A percentile compares a stretch with the other conserved stretches of the same genome.
These are phyloP conservation scores for Hypoxylon rickii DNA, from an alignment of 495 filamentous ascomycete genomes.

Conservation along the genomic window DNA sequence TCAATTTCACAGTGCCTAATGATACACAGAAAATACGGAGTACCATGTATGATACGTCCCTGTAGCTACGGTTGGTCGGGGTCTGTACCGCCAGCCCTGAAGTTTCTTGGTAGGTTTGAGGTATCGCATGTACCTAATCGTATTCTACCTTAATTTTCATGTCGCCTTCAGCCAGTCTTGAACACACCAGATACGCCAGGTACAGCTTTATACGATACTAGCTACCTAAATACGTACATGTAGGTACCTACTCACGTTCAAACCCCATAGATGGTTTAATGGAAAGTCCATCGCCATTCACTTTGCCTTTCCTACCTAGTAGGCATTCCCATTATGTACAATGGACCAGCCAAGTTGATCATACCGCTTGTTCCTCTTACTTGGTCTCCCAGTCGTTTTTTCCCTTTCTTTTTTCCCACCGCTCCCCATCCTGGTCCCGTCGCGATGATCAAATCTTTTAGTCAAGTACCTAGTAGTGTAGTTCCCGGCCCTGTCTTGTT, in stretches of 20 bases:
- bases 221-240: not conserved
- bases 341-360: constrained; percentile 22
- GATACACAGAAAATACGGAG: not conserved
- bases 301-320: not conserved
- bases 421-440: constrained; percentile 1
- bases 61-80: too few relatives aligned
- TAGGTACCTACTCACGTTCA: not conserved
- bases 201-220: not conserved
- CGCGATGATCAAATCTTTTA: constrained; percentile 29
- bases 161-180: too few relatives aligned
- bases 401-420: constrained; percentile 15
- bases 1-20: not conserved
- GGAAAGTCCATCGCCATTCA: constrained; percentile 25
- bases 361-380: constrained; percentile 28
- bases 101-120: too few relatives aligned
- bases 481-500: too few relatives aligned
- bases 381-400: constrained; percentile 1
- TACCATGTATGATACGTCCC: too few relatives aligned
- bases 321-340: constrained; percentile 8
- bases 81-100: too few relatives aligned
- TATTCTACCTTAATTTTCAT: too few relatives aligned
- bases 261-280: too few relatives aligned
- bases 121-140: too few relatives aligned
- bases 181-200: not conserved
- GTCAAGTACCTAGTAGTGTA: too few relatives aligned